Percentiles rank a stretch among this genome's conserved stretches.
phyloP scores from a whole-genome alignment of 805 yeast genomes.

The Metschnikowia arizonensis region DNA sequence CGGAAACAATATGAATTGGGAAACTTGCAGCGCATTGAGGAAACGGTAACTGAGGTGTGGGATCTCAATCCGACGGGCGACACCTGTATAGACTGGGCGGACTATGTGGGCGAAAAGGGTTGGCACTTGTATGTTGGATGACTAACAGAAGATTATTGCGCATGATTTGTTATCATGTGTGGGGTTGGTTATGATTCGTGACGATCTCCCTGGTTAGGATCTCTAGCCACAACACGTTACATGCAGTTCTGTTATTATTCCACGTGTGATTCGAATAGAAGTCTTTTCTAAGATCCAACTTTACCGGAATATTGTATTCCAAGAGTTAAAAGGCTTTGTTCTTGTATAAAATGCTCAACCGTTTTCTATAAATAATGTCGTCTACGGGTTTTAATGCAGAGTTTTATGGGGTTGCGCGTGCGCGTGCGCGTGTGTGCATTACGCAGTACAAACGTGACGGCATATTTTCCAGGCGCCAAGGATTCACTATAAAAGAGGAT shows the following conservation, averaged over 20 bases:
- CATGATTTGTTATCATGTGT: not conserved
- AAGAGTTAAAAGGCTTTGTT: no score
- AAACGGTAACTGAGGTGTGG: constrained; percentile 18
- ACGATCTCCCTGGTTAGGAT: no score
- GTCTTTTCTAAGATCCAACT: no score
- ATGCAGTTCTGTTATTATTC: no score
- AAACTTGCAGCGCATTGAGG: constrained; percentile 18
- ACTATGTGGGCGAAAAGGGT: constrained; percentile 13
- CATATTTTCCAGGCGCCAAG: not conserved
- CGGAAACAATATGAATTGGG: constrained; percentile 17
- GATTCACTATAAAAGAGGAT: no score
- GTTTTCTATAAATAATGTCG: no score
- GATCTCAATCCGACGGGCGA: constrained; percentile 15
- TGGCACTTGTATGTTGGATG: constrained; percentile 20
- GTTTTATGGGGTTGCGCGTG: no score
- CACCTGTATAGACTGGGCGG: constrained; percentile 19
- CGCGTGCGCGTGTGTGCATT: not conserved
- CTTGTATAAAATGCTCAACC: no score
- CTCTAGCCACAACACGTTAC: no score
- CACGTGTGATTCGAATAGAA: no score
- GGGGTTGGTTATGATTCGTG: not conserved
- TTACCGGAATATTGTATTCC: no score
- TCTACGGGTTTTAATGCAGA: not conserved
- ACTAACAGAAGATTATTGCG: not conserved
- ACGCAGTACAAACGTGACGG: not conserved